Percentiles rank a stretch among this genome's conserved stretches.
Conservation (phyloP, 257 asterid genomes). For the Solanum pennellii region DNA sequence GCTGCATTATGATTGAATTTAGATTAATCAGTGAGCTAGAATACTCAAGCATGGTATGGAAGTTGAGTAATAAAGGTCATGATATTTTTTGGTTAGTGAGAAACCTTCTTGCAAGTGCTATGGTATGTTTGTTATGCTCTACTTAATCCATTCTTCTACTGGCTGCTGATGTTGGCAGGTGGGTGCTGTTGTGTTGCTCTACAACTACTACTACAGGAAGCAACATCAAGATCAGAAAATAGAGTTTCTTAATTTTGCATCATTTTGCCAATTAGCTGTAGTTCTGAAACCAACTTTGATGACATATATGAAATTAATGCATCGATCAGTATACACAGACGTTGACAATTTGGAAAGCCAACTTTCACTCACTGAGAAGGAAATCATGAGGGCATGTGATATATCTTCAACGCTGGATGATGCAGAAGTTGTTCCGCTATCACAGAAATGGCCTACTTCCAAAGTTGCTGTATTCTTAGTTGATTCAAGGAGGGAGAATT, state of each 20-base stretch:
- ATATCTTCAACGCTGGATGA: slow-evolving; percentile 9
- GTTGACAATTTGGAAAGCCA: slow-evolving; percentile 12
- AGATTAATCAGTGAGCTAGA: not conserved
- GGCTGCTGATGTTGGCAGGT: slow-evolving; percentile 4
- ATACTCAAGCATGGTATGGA: not conserved
- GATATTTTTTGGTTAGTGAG: not conserved
- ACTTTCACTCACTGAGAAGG: slow-evolving; percentile 14
- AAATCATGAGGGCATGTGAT: slow-evolving; percentile 17
- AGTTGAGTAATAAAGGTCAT: not conserved
- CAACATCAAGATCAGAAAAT: not conserved
- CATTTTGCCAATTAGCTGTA: slow-evolving; percentile 16
- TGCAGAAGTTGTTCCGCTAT: not conserved
- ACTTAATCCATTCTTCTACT: not conserved
- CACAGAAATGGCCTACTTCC: slow-evolving; percentile 11
- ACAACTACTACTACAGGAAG: slow-evolving; percentile 16
- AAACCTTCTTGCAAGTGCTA: not conserved
- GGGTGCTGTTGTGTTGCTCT: slow-evolving; percentile 20
- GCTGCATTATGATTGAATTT: not conserved
- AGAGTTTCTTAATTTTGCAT: slow-evolving; percentile 4
- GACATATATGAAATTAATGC: slow-evolving; percentile 15
- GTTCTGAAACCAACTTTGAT: slow-evolving; percentile 12
- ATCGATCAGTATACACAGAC: slow-evolving; percentile 1
- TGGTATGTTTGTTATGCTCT: not conserved
- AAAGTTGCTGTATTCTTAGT: slow-evolving; percentile 13
- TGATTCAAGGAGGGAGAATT: slow-evolving; percentile 9